Evolutionary conservation across 139 green algal species (phyloP).

Genomic region (Edaphochlamys debaryana): DNA sequence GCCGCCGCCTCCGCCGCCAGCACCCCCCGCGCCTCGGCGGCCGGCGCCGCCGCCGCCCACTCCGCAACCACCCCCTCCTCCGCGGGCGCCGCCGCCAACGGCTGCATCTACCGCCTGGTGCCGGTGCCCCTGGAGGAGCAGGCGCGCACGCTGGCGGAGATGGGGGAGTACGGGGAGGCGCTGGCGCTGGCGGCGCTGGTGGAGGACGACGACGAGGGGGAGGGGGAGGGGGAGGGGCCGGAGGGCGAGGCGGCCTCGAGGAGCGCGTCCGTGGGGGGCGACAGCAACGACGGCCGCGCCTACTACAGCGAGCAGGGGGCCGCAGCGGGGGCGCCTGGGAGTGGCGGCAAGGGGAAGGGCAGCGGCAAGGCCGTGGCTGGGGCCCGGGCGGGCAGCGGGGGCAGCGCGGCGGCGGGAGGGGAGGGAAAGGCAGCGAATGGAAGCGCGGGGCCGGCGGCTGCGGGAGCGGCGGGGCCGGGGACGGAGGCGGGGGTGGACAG

Average conservation of each 20-base stretch:
- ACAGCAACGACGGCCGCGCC: background rate
- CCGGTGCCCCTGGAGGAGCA: slow-evolving; percentile 65
- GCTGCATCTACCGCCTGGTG: slow-evolving; percentile 56
- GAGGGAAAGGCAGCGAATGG: too few species aligned
- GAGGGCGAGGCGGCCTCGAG: background rate
- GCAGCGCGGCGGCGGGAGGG: too few species aligned
- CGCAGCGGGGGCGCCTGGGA: too few species aligned
- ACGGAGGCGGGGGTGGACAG: too few species aligned
- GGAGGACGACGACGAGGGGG: background rate
- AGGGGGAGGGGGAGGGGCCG: background rate
- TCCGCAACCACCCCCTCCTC: background rate
- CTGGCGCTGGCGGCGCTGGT: slow-evolving; percentile 67
- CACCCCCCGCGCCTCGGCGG: background rate
- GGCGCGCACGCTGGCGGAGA: slow-evolving; percentile 65
- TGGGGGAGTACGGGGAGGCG: slow-evolving; percentile 74
- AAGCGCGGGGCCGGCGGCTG: too few species aligned
- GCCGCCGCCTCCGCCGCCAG: too few species aligned
- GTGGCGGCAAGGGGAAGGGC: background rate
- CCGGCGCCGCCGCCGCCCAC: too few species aligned
- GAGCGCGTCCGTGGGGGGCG: too few species aligned
- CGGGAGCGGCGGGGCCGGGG: too few species aligned
- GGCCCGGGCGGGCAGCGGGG: too few species aligned
- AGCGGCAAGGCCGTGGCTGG: too few species aligned
- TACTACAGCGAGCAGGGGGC: too few species aligned
- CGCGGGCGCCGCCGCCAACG: background rate